These are phyloP conservation scores for cucumber (Cucumis sativus) DNA, from an alignment of 306 rosid species.

Conservation along the genomic window Cucumber_9930_V3 NC_026655.2:3341001-3341500, in stretches of 20 bases:
- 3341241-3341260: neutral
- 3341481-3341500: neutral
- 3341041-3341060: neutral
- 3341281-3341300: neutral
- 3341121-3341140: neutral
- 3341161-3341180: neutral
- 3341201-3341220: neutral
- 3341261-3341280: neutral
- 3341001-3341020: no score
- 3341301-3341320: neutral
- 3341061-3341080: conserved; percentile 1
- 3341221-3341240: neutral
- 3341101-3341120: neutral
- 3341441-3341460: neutral
- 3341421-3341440: neutral
- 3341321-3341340: conserved; percentile 5
- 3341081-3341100: neutral
- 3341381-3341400: neutral
- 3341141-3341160: neutral
- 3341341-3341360: neutral
- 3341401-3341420: neutral
- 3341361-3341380: neutral
- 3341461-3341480: neutral
- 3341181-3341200: neutral
- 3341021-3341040: neutral